A percentile compares a stretch with the other conserved stretches of the same genome.
Conservation (phyloP, 202 grass and related monocot genomes). For the Eragrostis tef region DNA sequence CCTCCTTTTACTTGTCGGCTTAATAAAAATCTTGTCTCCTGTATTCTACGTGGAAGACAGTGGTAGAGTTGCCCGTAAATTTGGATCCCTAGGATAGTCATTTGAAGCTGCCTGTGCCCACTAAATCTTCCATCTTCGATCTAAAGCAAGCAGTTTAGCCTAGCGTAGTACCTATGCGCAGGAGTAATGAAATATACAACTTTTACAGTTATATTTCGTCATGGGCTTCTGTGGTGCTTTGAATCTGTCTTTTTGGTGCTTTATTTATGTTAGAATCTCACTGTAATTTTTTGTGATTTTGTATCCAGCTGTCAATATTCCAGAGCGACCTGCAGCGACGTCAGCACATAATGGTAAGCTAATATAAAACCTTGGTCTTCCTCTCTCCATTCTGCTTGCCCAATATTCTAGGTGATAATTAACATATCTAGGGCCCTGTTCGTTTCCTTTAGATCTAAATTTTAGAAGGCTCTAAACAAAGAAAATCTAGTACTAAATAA, state of each 20-base stretch:
- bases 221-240: constrained; percentile 29
- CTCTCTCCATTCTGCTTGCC: neutral
- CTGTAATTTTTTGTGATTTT: constrained; percentile 43
- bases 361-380: neutral
- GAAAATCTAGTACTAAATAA: too few relatives aligned
- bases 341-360: constrained; percentile 66
- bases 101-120: constrained; percentile 9
- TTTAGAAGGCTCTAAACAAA: too few relatives aligned
- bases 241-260: constrained; percentile 3
- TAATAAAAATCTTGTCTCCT: neutral
- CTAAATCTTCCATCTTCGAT: neutral
- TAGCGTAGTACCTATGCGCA: constrained; percentile 32
- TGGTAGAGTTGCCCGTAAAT: neutral
- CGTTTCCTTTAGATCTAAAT: too few relatives aligned
- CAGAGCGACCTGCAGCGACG: constrained; percentile 78
- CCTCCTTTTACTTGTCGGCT: neutral
- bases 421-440: constrained; percentile 33
- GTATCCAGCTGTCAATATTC: constrained; percentile 76
- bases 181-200: constrained; percentile 17
- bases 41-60: neutral
- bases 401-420: constrained; percentile 13
- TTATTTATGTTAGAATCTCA: constrained; percentile 21
- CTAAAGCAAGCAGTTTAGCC: constrained; percentile 19
- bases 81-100: neutral
- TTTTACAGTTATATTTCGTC: constrained; percentile 31